Evolutionary conservation across 768 basidiomycete genomes (phyloP).

Genomic region (Nidularia pulvinata): DNA sequence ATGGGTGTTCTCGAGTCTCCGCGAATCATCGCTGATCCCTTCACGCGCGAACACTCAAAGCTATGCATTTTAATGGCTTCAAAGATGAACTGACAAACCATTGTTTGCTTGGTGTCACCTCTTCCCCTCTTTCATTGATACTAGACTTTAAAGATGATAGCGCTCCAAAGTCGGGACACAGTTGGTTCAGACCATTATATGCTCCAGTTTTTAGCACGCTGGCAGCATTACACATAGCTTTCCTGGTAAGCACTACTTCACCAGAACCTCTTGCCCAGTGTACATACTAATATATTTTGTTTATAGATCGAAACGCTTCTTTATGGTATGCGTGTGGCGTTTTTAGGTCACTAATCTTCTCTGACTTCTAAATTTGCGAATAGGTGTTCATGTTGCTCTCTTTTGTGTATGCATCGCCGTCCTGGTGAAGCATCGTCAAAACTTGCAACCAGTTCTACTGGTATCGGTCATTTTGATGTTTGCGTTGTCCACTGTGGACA

Average conservation of each 20-base stretch:
- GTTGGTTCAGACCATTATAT: too few species aligned
- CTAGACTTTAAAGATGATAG: too few species aligned
- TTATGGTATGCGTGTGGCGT: not conserved
- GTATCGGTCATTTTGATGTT: constrained; percentile 5
- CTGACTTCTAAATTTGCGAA: not conserved
- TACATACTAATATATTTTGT: not conserved
- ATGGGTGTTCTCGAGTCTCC: too few species aligned
- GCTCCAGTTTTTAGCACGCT: too few species aligned
- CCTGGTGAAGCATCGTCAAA: not conserved
- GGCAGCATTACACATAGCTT: not conserved
- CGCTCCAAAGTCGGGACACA: too few species aligned
- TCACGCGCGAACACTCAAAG: too few species aligned
- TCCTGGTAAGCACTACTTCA: not conserved
- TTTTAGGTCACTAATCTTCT: not conserved
- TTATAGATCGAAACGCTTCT: not conserved
- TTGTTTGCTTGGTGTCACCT: too few species aligned
- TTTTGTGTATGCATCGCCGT: constrained; percentile 5
- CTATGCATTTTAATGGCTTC: too few species aligned
- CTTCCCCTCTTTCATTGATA: too few species aligned
- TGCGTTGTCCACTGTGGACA: constrained; percentile 9
- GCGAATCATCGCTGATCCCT: too few species aligned
- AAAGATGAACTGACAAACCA: too few species aligned
- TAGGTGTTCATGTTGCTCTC: constrained; percentile 6
- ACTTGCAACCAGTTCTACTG: constrained; percentile 4
- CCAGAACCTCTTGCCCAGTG: not conserved